Evolutionary conservation across 83 land plant genomes (phyloP).

Genomic region (Picea abies): DNA sequence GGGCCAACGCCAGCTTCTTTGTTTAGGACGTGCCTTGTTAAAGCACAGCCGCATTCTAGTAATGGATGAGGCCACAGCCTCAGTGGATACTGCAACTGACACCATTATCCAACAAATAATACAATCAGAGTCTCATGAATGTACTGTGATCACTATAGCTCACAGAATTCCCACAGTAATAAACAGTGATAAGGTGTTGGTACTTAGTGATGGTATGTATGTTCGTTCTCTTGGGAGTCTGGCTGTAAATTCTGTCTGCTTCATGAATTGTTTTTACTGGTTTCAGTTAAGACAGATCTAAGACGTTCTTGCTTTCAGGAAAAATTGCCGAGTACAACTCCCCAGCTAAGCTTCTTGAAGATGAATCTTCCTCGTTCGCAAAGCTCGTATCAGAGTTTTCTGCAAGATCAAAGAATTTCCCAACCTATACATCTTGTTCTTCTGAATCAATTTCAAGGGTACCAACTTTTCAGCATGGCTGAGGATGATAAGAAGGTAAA

Average conservation of each 20-base stretch:
- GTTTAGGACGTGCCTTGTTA: constrained; percentile 59
- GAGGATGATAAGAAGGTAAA: too few relatives aligned
- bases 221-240: not conserved
- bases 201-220: constrained; percentile 32
- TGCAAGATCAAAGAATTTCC: too few relatives aligned
- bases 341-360: constrained; percentile 41
- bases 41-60: constrained; percentile 60
- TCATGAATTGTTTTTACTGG: not conserved
- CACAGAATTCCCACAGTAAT: constrained; percentile 66
- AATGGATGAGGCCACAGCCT: constrained; percentile 83
- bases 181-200: constrained; percentile 50
- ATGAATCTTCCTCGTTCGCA: constrained; percentile 46
- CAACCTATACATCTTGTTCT: too few relatives aligned
- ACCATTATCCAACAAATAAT: constrained; percentile 61
- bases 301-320: constrained; percentile 19
- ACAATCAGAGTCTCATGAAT: constrained; percentile 35
- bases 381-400: constrained; percentile 30
- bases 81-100: constrained; percentile 73
- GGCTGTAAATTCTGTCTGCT: not conserved
- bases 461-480: too few relatives aligned
- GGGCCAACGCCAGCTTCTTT: constrained; percentile 70
- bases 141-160: constrained; percentile 63
- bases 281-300: not conserved
- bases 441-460: too few relatives aligned
- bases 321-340: constrained; percentile 41